phyloP scores from a whole-genome alignment of 441 rosid genomes.

The Gossypium schwendimanii region DNA sequence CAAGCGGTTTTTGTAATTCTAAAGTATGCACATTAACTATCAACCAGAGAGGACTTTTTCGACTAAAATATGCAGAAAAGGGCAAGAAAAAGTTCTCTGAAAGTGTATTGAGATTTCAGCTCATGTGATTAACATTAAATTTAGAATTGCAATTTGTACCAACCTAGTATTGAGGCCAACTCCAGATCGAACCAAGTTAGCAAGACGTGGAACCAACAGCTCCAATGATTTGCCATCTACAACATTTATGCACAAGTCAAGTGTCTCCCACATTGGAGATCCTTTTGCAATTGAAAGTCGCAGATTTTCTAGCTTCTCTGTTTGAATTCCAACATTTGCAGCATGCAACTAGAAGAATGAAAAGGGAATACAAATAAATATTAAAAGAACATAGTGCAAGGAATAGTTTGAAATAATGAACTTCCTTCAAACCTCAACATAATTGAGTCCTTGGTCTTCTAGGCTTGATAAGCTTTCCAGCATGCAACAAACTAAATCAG shows the following conservation, averaged over 20 bases:
- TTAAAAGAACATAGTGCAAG: conserved; percentile 8
- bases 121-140: neutral
- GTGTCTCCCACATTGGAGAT: conserved; percentile 99
- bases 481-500: conserved; percentile 96
- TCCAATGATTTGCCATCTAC: conserved; percentile 69
- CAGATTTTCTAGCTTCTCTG: conserved; percentile 89
- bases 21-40: neutral
- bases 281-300: conserved; percentile 90
- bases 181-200: conserved; percentile 79
- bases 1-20: neutral
- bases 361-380: conserved; percentile 7
- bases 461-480: conserved; percentile 98
- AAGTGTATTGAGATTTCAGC: neutral
- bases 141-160: conserved; percentile 15
- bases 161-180: conserved; percentile 99
- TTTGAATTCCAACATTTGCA: conserved; percentile 83
- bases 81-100: neutral
- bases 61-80: neutral
- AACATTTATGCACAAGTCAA: conserved; percentile 83
- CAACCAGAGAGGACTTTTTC: neutral
- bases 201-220: conserved; percentile 77
- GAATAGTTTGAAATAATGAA: conserved; percentile 4
- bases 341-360: conserved; percentile 81
- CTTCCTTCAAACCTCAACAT: conserved; percentile 70
- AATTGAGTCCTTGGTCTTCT: conserved; percentile 97